A percentile compares a stretch with the other conserved stretches of the same genome.
These are phyloP conservation scores for Grosmannia huntii DNA, from an alignment of 2,329 filamentous ascomycete species.

Conservation along the genomic window DNA sequence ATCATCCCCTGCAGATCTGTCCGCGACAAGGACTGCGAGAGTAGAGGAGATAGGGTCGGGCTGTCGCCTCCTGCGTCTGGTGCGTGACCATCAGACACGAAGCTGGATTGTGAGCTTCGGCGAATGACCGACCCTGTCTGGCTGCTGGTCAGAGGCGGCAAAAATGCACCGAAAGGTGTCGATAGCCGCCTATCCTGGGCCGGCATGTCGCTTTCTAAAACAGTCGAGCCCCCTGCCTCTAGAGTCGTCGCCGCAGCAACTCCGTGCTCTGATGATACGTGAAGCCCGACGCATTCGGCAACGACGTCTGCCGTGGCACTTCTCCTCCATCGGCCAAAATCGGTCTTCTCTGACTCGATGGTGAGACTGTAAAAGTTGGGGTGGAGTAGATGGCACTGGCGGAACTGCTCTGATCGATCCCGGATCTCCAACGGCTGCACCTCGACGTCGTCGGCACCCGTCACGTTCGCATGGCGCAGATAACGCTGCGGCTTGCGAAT, in stretches of 20 bases:
- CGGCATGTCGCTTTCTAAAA: background rate
- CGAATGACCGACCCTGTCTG: constrained; percentile 26
- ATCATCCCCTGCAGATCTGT: constrained; percentile 48
- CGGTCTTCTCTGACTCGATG: constrained; percentile 65
- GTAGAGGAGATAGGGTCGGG: constrained; percentile 45
- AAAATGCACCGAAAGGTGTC: background rate
- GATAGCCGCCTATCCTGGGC: constrained; percentile 19
- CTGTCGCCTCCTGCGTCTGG: constrained; percentile 39
- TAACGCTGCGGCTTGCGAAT: constrained; percentile 72
- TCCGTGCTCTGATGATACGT: constrained; percentile 19
- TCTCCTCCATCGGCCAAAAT: constrained; percentile 66
- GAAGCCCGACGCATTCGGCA: constrained; percentile 65
- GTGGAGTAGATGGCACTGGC: constrained; percentile 61
- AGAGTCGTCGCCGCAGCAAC: background rate
- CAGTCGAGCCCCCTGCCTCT: constrained; percentile 12
- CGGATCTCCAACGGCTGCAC: constrained; percentile 68
- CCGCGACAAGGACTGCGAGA: constrained; percentile 29
- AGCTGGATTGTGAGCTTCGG: constrained; percentile 37
- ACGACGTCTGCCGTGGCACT: constrained; percentile 70
- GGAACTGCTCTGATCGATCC: constrained; percentile 61
- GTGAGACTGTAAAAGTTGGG: constrained; percentile 77
- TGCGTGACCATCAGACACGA: constrained; percentile 29
- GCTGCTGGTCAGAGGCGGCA: constrained; percentile 15
- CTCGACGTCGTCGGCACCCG: constrained; percentile 60
- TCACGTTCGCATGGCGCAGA: constrained; percentile 58